These are phyloP conservation scores for Coix lacrymajobi DNA, from an alignment of 176 grass and related monocot species.

Conservation along the genomic window DNA sequence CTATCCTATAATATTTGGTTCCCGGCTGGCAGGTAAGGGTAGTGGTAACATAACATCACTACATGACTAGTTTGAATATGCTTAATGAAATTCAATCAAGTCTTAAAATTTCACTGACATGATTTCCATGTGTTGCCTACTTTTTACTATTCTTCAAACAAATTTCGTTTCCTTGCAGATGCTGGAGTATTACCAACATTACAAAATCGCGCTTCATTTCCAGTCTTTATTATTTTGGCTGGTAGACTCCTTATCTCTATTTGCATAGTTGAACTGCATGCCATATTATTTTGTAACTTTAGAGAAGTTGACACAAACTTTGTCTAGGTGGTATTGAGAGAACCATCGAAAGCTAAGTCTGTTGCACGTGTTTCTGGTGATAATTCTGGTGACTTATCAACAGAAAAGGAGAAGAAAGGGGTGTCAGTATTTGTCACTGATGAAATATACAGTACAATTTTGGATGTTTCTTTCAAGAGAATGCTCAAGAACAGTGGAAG, in stretches of 20 bases:
- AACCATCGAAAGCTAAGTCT: conserved; percentile 80
- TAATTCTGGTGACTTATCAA: conserved; percentile 40
- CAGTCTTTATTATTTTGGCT: conserved; percentile 97
- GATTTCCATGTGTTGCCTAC: background rate
- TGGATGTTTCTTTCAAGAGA: conserved; percentile 88
- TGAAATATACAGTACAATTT: conserved; percentile 73
- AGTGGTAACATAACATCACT: background rate
- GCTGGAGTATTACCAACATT: conserved; percentile 96
- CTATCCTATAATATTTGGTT: background rate
- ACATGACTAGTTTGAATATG: conserved; percentile 14
- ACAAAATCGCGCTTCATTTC: conserved; percentile 81
- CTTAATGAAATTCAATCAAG: background rate
- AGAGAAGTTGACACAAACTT: conserved; percentile 24
- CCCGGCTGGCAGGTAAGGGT: background rate
- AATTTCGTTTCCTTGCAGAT: conserved; percentile 57
- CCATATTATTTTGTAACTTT: conserved; percentile 11
- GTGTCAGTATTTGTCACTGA: conserved; percentile 64
- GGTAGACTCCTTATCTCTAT: conserved; percentile 48
- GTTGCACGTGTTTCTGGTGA: conserved; percentile 56
- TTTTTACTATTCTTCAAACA: conserved; percentile 30
- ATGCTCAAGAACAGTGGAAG: conserved; percentile 84
- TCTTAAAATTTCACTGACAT: conserved; percentile 3
- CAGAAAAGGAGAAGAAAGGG: conserved; percentile 82
- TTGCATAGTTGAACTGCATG: conserved; percentile 12
- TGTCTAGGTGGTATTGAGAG: conserved; percentile 73